A percentile compares a stretch with the other conserved stretches of the same genome.
Evolutionary conservation across 345 rosid genomes (phyloP).

Genomic region (Gossypioides kirkii): DNA sequence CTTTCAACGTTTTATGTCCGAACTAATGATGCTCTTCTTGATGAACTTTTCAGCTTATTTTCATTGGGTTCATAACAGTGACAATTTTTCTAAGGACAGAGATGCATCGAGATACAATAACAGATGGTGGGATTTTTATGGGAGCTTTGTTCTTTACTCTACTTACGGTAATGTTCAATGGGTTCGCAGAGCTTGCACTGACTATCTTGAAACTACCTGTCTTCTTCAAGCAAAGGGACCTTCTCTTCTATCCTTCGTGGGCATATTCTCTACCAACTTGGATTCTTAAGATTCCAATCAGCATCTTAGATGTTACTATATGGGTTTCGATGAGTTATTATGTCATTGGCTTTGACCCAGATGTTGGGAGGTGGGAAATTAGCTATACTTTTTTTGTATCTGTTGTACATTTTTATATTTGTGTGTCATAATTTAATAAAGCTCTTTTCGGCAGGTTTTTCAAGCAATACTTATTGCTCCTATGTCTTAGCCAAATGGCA

Average conservation of each 20-base stretch:
- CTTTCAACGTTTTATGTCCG: background rate
- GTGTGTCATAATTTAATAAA: conserved; percentile 2
- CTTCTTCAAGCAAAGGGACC: conserved; percentile 89
- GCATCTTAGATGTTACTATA: conserved; percentile 47
- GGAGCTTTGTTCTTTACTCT: conserved; percentile 61
- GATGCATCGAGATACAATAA: conserved; percentile 51
- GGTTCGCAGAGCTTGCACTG: conserved; percentile 74
- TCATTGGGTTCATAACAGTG: conserved; percentile 51
- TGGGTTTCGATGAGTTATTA: conserved; percentile 59
- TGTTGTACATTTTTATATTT: background rate
- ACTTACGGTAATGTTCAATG: conserved; percentile 57
- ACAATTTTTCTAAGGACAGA: conserved; percentile 57
- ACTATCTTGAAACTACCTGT: conserved; percentile 71
- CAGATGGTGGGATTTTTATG: conserved; percentile 65
- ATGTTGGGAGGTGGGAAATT: conserved; percentile 33
- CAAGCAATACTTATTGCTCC: conserved; percentile 44
- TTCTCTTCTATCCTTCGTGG: conserved; percentile 83
- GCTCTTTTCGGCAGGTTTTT: conserved; percentile 40
- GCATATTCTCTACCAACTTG: conserved; percentile 81
- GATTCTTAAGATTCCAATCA: conserved; percentile 71
- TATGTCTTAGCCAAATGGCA: conserved; percentile 53
- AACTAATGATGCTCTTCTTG: background rate
- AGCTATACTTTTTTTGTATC: background rate
- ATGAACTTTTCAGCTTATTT: conserved; percentile 43
- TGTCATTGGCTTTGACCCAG: conserved; percentile 50